Percentiles rank a stretch among this genome's conserved stretches.
Conservation (phyloP, 2,329 filamentous ascomycete genomes). For the Xylaria sp. region DNA sequence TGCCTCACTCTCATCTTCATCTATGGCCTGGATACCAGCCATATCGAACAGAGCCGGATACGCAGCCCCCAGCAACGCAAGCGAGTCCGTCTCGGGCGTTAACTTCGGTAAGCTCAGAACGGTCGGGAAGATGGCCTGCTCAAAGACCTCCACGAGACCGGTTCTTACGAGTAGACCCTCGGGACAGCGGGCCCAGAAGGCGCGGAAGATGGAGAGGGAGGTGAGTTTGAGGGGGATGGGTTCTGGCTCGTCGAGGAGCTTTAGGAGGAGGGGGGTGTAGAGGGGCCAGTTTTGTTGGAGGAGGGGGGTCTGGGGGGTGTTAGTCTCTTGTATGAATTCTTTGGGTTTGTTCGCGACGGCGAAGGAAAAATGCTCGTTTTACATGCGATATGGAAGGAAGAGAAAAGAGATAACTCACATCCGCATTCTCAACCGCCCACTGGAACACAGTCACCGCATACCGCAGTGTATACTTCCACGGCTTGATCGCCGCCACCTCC, state of each 20-base stretch:
- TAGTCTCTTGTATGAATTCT: too few species aligned
- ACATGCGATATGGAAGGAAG: neutral
- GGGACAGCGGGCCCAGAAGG: slow-evolving; percentile 53
- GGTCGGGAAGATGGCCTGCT: slow-evolving; percentile 63
- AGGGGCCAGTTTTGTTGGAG: slow-evolving; percentile 60
- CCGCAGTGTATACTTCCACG: slow-evolving; percentile 55
- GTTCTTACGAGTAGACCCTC: slow-evolving; percentile 51
- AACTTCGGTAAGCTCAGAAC: slow-evolving; percentile 72
- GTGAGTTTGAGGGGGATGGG: slow-evolving; percentile 43
- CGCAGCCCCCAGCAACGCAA: slow-evolving; percentile 56
- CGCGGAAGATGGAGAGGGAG: slow-evolving; percentile 50
- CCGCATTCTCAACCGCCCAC: slow-evolving; percentile 54
- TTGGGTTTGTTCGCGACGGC: neutral
- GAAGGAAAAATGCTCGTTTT: too few species aligned
- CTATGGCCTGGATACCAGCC: slow-evolving; percentile 32
- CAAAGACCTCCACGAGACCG: slow-evolving; percentile 63
- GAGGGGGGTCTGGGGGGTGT: slow-evolving; percentile 24
- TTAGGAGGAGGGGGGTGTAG: slow-evolving; percentile 63
- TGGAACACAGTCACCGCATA: slow-evolving; percentile 51
- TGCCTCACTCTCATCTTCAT: neutral
- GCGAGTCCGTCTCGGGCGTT: slow-evolving; percentile 67
- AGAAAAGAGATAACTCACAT: slow-evolving; percentile 36
- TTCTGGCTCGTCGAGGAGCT: slow-evolving; percentile 60
- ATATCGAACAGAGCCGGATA: slow-evolving; percentile 64
- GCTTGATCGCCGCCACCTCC: slow-evolving; percentile 40